Percentiles rank a stretch among this genome's conserved stretches.
These are phyloP conservation scores for Eutrema japonicum DNA, from an alignment of 345 rosid genomes.

Conservation along the genomic window DNA sequence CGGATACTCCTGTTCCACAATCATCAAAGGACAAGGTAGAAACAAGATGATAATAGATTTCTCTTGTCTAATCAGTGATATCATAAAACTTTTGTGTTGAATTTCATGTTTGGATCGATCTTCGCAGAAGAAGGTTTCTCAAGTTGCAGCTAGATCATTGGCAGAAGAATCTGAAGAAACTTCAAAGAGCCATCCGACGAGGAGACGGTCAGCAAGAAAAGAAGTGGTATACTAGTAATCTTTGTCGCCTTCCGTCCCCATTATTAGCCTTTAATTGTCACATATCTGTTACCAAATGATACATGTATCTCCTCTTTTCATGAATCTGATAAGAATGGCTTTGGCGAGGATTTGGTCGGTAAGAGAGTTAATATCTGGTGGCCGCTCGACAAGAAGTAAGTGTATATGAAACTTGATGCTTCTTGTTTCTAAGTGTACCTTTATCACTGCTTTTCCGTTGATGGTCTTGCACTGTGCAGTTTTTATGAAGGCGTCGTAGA, in stretches of 20 bases:
- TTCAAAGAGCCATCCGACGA: conserved; percentile 46
- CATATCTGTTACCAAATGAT: conserved; percentile 16
- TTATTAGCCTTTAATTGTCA: conserved; percentile 10
- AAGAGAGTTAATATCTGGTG: conserved; percentile 70
- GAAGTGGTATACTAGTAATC: conserved; percentile 47
- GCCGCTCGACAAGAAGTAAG: conserved; percentile 72
- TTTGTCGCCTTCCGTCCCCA: conserved; percentile 4
- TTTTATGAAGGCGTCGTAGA: conserved; percentile 68
- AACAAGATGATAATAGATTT: conserved; percentile 21
- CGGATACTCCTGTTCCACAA: conserved; percentile 39
- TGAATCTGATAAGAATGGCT: conserved; percentile 44
- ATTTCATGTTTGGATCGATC: conserved; percentile 30
- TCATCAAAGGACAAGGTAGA: conserved; percentile 53
- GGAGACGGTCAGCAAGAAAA: conserved; percentile 50
- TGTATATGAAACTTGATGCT: conserved; percentile 9
- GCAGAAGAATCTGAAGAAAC: conserved; percentile 47
- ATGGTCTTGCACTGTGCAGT: conserved; percentile 51
- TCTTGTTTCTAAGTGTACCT: conserved; percentile 9
- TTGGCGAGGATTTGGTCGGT: conserved; percentile 54
- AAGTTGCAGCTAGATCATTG: conserved; percentile 29
- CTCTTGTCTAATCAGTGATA: conserved; percentile 22
- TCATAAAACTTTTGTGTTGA: conserved; percentile 22
- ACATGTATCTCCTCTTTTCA: conserved; percentile 32
- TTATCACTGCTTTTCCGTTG: background rate
- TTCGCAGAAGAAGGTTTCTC: conserved; percentile 47